A percentile compares a stretch with the other conserved stretches of the same genome.
These are phyloP conservation scores for Leccinellum luteum DNA, from an alignment of 768 basidiomycete genomes.

Conservation along the genomic window DNA sequence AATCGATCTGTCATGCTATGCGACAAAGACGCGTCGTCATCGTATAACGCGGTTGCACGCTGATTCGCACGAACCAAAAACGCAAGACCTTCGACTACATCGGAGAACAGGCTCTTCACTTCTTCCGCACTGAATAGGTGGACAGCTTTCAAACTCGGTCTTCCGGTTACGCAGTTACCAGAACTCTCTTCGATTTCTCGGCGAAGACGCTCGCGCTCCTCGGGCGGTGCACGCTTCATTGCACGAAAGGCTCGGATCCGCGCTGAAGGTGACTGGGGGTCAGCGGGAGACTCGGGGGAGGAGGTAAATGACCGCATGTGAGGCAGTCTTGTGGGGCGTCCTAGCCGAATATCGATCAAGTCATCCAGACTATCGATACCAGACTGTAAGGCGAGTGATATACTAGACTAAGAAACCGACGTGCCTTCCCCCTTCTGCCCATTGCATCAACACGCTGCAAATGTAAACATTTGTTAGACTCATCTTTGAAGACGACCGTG, in stretches of 20 bases:
- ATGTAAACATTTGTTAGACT: slow-evolving; percentile 26
- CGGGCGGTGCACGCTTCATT: slow-evolving; percentile 60
- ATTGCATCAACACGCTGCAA: slow-evolving; percentile 82
- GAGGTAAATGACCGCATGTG: slow-evolving; percentile 38
- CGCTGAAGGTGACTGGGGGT: slow-evolving; percentile 58
- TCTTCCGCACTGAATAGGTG: slow-evolving; percentile 86
- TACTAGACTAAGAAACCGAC: background rate
- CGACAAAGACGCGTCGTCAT: slow-evolving; percentile 8
- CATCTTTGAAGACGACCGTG: background rate
- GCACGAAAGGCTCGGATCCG: slow-evolving; percentile 76
- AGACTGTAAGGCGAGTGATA: background rate
- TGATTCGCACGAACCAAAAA: slow-evolving; percentile 63
- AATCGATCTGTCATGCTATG: slow-evolving; percentile 77
- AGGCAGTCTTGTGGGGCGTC: slow-evolving; percentile 46
- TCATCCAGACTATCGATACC: slow-evolving; percentile 61
- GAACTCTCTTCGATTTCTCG: slow-evolving; percentile 43
- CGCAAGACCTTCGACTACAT: slow-evolving; percentile 81
- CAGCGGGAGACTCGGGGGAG: slow-evolving; percentile 27
- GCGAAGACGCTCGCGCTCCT: slow-evolving; percentile 61
- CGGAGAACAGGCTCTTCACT: slow-evolving; percentile 73
- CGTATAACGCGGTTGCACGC: background rate
- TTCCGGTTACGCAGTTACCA: slow-evolving; percentile 22
- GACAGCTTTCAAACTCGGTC: slow-evolving; percentile 62
- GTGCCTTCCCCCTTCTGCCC: slow-evolving; percentile 83
- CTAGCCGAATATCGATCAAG: slow-evolving; percentile 77